A percentile compares a stretch with the other conserved stretches of the same genome.
These are phyloP conservation scores for Lasiodiplodia sp. DNA, from an alignment of 2,329 filamentous ascomycete genomes.

Conservation along the genomic window DNA sequence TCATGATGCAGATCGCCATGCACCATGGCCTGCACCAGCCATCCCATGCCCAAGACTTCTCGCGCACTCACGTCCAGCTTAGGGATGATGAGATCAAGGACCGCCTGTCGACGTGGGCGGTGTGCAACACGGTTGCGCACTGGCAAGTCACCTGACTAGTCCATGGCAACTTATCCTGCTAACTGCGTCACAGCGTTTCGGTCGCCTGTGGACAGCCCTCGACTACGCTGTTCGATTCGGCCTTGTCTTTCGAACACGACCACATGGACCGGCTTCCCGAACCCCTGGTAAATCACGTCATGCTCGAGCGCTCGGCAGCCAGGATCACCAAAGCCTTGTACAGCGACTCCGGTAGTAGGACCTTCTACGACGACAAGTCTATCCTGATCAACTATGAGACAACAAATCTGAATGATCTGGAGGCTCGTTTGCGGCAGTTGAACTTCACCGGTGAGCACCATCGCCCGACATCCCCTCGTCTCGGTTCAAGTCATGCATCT, in stretches of 20 bases:
- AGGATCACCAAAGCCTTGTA: conserved; percentile 30
- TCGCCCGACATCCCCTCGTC: conserved; percentile 3
- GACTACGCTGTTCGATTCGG: conserved; percentile 79
- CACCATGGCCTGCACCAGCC: conserved; percentile 83
- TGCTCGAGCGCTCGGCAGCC: conserved; percentile 30
- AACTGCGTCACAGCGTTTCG: conserved; percentile 63
- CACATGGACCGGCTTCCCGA: conserved; percentile 41
- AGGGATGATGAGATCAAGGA: conserved; percentile 82
- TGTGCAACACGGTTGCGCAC: conserved; percentile 84
- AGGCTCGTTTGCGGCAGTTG: conserved; percentile 29
- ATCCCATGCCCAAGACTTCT: conserved; percentile 84
- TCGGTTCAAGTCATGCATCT: conserved; percentile 1
- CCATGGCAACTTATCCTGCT: conserved; percentile 30
- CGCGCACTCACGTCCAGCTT: conserved; percentile 74
- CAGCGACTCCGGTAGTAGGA: conserved; percentile 30
- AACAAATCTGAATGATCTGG: conserved; percentile 30
- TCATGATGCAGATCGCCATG: conserved; percentile 88
- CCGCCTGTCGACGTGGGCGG: conserved; percentile 80
- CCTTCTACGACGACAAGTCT: conserved; percentile 30
- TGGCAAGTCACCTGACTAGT: conserved; percentile 52
- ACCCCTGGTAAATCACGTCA: conserved; percentile 28
- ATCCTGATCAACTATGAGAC: conserved; percentile 31
- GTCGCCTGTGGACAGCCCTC: conserved; percentile 85
- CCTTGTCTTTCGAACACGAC: conserved; percentile 55
- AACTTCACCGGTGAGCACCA: conserved; percentile 29